Evolutionary conservation across 495 filamentous ascomycete genomes (phyloP).

Genomic region (Thermochaetoides thermophila): DNA sequence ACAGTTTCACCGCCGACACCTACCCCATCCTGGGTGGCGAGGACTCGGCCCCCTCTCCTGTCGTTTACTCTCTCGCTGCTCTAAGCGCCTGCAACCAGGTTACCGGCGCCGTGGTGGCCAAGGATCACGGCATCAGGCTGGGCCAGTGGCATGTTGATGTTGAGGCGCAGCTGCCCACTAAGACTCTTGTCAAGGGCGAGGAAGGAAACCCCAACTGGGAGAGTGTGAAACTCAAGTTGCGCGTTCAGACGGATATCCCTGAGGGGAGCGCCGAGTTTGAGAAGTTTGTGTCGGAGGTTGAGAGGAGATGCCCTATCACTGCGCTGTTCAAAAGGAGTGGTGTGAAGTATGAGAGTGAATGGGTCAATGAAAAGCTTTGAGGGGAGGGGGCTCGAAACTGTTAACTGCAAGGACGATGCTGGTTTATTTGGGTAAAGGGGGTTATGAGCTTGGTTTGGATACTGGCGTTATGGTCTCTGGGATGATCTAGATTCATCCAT

Average conservation of each 20-base stretch:
- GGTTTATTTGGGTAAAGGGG: no score
- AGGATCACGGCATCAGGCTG: conserved; percentile 10
- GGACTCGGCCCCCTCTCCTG: conserved; percentile 14
- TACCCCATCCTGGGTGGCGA: conserved; percentile 13
- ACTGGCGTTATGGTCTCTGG: no score
- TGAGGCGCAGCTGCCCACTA: conserved; percentile 11
- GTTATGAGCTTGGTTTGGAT: no score
- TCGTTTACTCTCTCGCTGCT: conserved; percentile 14
- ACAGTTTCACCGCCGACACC: conserved; percentile 13
- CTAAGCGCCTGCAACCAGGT: conserved; percentile 18
- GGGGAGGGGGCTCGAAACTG: no score
- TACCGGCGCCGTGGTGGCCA: conserved; percentile 11
- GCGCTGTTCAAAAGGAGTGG: conserved; percentile 14
- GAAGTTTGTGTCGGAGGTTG: conserved; percentile 11
- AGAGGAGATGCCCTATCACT: conserved; percentile 16
- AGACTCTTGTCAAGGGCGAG: conserved; percentile 9
- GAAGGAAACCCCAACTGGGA: conserved; percentile 16
- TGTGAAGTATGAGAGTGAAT: conserved; percentile 10
- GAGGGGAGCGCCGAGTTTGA: conserved; percentile 4
- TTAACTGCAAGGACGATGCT: no score
- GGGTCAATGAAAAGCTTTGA: conserved; percentile 14
- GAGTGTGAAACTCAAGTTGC: conserved; percentile 5
- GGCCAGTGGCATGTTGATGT: conserved; percentile 13
- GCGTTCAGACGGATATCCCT: conserved; percentile 13
- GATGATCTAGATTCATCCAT: no score